A percentile compares a stretch with the other conserved stretches of the same genome.
These are phyloP conservation scores for Russula ochroleuca DNA, from an alignment of 768 basidiomycete genomes.

Conservation along the genomic window DNA sequence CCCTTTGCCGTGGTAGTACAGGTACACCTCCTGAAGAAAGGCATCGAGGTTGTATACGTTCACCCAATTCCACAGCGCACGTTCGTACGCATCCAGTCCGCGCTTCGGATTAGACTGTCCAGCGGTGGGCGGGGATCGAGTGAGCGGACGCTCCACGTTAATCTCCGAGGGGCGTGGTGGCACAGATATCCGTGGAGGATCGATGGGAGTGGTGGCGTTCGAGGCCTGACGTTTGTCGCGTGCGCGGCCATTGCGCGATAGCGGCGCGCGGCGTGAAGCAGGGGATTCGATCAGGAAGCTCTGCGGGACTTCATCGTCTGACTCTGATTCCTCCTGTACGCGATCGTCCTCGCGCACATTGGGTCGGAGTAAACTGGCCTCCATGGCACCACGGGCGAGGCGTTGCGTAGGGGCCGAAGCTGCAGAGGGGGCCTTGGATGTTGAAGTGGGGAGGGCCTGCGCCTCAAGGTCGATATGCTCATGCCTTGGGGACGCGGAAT, in stretches of 20 bases:
- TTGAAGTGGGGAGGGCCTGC: constrained; percentile 39
- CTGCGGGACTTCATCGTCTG: constrained; percentile 81
- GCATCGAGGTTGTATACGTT: constrained; percentile 97
- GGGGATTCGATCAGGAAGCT: constrained; percentile 81
- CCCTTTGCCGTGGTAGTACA: constrained; percentile 95
- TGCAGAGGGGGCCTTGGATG: constrained; percentile 34
- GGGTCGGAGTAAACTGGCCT: constrained; percentile 57
- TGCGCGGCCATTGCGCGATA: constrained; percentile 37
- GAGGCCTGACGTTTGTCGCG: constrained; percentile 31
- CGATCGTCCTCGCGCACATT: constrained; percentile 68
- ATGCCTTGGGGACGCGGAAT: constrained; percentile 35
- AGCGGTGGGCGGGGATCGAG: constrained; percentile 29
- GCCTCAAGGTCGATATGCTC: constrained; percentile 60
- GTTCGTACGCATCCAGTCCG: constrained; percentile 79
- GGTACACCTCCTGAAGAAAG: constrained; percentile 92
- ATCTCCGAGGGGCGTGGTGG: constrained; percentile 67
- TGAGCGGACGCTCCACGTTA: constrained; percentile 37
- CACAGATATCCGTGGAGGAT: constrained; percentile 48
- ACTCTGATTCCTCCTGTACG: constrained; percentile 54
- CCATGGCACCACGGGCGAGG: constrained; percentile 58
- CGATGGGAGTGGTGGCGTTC: constrained; percentile 6
- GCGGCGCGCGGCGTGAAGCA: constrained; percentile 29
- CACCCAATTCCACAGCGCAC: constrained; percentile 97
- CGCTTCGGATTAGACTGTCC: constrained; percentile 47
- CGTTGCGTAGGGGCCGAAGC: constrained; percentile 46